Evolutionary conservation across 2,329 filamentous ascomycete genomes (phyloP), one percentile per base, ranked within the genome.

Genomic region (Colletotrichum sp.): DNA sequence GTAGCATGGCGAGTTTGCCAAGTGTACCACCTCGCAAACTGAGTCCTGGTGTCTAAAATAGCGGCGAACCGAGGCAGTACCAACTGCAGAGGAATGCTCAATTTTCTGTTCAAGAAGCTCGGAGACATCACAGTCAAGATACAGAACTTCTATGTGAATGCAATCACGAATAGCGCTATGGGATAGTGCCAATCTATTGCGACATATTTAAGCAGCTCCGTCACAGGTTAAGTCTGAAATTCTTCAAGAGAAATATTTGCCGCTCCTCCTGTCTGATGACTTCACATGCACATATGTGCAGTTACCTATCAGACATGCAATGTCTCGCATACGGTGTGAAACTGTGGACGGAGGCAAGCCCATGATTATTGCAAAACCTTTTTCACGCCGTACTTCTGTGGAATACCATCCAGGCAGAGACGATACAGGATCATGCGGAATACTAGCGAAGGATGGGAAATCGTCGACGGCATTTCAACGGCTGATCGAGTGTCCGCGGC

Each of bases 281-380:
- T 16, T 16, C 15, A 15, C 34, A 8, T 36, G 15, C 4, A 16
- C 34, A 36, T 39, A 16, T 44, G 2, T 19, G 16, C 4, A 8
- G 36, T 44, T 6, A 16, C 36, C 36, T 19, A 19, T 9, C 36
- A 5, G 16, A 19, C 36, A 19, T 39, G 1, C 8, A 9, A 44
- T 11, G 36, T 44, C 36, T 44, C 5, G 8, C 36, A 5, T 19
- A 16, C 34, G 15, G 34, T 6, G 13, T 36, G 34, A 36, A 34
- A 36, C 6, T 36, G 15, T 8, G 7, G 8, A 36, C 15, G 15
- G 13, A 15, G 15, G 15, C 34, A 36, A 16, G 34, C 6, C 16
- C 39, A n/a, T 11, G 9, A 44, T 8, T n/a, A n/a, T 4, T 44
- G 0, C 1, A 2, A n/a, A 49, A 0, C 5, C n/a, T n/a, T 6